Percentiles rank a stretch among this genome's conserved stretches.
Evolutionary conservation across 768 basidiomycete species (phyloP).

Genomic region (Boletus fagicola): DNA sequence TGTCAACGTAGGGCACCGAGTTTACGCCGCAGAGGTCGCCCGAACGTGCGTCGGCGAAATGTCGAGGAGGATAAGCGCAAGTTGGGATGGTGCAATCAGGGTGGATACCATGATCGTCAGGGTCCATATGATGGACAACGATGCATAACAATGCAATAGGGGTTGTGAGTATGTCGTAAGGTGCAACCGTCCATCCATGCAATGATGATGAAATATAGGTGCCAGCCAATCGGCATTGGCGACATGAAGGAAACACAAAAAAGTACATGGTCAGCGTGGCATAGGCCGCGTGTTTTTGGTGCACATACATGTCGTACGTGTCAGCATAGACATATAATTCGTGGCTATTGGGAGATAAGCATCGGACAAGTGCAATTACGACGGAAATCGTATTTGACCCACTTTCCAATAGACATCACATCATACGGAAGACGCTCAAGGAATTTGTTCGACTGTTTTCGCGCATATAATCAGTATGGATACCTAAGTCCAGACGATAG

Average conservation of each 20-base stretch:
- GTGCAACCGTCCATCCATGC: not conserved
- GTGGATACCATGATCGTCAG: conserved; percentile 9
- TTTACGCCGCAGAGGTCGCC: not conserved
- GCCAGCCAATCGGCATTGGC: not conserved
- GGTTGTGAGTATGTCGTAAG: not conserved
- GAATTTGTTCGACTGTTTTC: conserved; percentile 66
- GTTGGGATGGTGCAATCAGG: not conserved
- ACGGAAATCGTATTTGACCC: conserved; percentile 24
- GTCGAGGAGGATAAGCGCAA: not conserved
- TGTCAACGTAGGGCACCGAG: not conserved
- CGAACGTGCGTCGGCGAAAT: not conserved
- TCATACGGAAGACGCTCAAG: conserved; percentile 76
- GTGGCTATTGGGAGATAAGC: conserved; percentile 46
- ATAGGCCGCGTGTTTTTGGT: not conserved
- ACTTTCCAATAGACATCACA: conserved; percentile 83
- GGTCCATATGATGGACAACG: not conserved
- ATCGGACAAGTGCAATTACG: not conserved
- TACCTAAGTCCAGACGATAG: not conserved
- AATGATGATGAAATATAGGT: not conserved
- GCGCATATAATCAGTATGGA: not conserved
- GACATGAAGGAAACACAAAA: not conserved
- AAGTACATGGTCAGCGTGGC: conserved; percentile 5
- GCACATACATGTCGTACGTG: conserved; percentile 60
- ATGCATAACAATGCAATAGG: not conserved
- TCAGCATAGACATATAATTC: conserved; percentile 76